Evolutionary conservation across 2,329 filamentous ascomycete genomes (phyloP).

Genomic region (Leptographium procerum): DNA sequence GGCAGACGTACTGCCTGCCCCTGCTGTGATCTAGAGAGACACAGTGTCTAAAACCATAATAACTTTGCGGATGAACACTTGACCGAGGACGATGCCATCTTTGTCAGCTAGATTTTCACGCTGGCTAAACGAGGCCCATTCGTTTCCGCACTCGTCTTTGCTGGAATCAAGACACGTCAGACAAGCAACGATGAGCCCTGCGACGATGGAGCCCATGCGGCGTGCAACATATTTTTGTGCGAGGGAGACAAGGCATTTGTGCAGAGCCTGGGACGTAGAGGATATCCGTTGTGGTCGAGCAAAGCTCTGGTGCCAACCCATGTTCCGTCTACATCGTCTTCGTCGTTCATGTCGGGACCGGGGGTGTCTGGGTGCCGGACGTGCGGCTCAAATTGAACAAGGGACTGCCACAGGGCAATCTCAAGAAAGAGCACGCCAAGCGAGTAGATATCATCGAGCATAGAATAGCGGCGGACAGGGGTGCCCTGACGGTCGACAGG

Average conservation of each 20-base stretch:
- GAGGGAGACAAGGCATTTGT: neutral
- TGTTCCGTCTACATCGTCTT: neutral
- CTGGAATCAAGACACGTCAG: neutral
- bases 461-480: neutral
- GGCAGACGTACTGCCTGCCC: neutral
- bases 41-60: neutral
- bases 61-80: neutral
- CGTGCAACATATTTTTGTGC: neutral
- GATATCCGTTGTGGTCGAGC: neutral
- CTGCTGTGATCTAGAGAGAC: neutral
- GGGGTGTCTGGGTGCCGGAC: neutral
- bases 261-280: neutral
- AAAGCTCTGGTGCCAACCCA: neutral
- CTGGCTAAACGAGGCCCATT: neutral
- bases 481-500: neutral
- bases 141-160: neutral
- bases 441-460: constrained; percentile 2
- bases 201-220: neutral
- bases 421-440: neutral
- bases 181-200: neutral
- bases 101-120: neutral
- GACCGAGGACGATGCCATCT: neutral
- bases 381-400: neutral
- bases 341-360: neutral
- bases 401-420: neutral